Base-by-base conservation (phyloP, 495 filamentous ascomycete genomes). In the Penicillium turbatum region DNA sequence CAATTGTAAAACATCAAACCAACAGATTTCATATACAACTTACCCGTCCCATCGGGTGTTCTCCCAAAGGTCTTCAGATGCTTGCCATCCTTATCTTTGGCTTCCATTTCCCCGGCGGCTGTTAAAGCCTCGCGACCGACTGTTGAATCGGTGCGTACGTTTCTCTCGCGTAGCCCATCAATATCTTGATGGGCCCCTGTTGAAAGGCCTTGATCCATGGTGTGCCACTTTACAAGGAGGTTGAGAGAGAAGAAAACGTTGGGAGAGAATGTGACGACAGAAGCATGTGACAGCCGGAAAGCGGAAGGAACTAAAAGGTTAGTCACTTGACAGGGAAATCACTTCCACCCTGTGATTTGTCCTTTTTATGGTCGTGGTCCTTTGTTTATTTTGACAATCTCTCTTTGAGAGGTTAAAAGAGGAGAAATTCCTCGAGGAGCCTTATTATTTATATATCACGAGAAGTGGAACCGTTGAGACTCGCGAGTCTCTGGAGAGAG, bases 41-140 rank as follows among this genome's bases (percentile, higher is more conserved):
- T 81, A 96, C 92, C 82, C 63, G 77, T 90, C 65, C 93, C 93
- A 77, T 88, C 88, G 27, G 88, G 90, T 9, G 93, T 98, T 61
- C 90, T 84, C 15, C 93, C 93, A 80, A 87, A 96, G 3, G 91
- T 95, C 74, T 86, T 89, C 64, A 81, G 80, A 31, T 79, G 66
- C 60, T 81, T 83, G 36, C 79, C 63, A 32, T 62, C 63, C 49
- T 73, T 67, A 55, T 78, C 76, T 52, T 64, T 65, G 36, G 62
- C 48, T 48, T 73, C 72, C 41, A 63, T 42, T 45, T 71, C 69
- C 29, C 61, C 72, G 45, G 72, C 65, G 32, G 73, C 57, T 44
- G 60, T 64, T 29, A 72, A 57, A 55, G 64, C 67, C 63, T 70
- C 65, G 34, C 65, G 55, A 42, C 57, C 62, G 57, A 68, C 65